Percentiles rank a stretch among this genome's conserved stretches.
Conservation (phyloP, 1,139 yeast genomes). For the Candida albicans region DNA sequence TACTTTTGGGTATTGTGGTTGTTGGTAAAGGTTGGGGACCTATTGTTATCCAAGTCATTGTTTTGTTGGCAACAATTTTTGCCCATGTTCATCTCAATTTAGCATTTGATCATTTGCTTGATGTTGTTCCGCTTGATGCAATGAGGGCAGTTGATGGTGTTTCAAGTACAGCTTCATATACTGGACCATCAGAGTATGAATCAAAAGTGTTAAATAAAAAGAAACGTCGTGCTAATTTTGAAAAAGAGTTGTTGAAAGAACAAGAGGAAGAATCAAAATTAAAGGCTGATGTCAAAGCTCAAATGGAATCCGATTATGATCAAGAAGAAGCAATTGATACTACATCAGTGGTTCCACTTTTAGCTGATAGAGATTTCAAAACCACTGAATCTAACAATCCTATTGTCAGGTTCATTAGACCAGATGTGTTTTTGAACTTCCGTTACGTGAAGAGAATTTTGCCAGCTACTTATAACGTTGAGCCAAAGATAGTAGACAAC, state of each 20-base stretch:
- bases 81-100: conserved; percentile 59
- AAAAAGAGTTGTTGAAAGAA: conserved; percentile 17
- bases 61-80: conserved; percentile 62
- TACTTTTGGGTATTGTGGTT: conserved; percentile 80
- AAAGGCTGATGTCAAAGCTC: conserved; percentile 20
- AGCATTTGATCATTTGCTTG: conserved; percentile 66
- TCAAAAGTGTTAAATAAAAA: conserved; percentile 30
- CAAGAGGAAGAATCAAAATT: conserved; percentile 18
- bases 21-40: conserved; percentile 98
- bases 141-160: conserved; percentile 73
- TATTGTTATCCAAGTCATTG: conserved; percentile 69
- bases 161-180: conserved; percentile 58
- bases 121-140: conserved; percentile 61
- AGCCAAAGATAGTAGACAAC: conserved; percentile 30
- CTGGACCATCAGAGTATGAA: conserved; percentile 38
- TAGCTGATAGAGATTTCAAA: conserved; percentile 56
- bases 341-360: conserved; percentile 35
- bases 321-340: conserved; percentile 8
- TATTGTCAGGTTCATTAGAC: conserved; percentile 55
- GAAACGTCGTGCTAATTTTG: conserved; percentile 12
- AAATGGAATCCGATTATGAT: conserved; percentile 22
- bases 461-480: conserved; percentile 48
- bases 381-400: conserved; percentile 27
- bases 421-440: conserved; percentile 63
- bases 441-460: conserved; percentile 53